Evolutionary conservation across 108 stramenopile genomes (phyloP).

Genomic region (Stephanodiscus minutulus): DNA sequence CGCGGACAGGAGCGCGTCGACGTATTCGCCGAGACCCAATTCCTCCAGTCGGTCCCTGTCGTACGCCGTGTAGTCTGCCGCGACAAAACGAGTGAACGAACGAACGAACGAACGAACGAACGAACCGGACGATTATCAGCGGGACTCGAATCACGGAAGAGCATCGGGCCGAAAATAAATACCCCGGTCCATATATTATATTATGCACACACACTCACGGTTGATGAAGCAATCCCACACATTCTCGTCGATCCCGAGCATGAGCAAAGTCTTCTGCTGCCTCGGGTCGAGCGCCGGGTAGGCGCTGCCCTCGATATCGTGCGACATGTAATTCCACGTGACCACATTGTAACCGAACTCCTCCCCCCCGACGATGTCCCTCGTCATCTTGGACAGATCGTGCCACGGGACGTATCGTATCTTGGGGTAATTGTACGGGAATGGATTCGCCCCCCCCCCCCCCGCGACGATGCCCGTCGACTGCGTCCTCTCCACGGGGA

Average conservation of each 20-base stretch:
- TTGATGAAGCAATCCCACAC: slow-evolving; percentile 10
- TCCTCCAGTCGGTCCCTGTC: too few species aligned
- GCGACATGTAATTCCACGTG: slow-evolving; percentile 2
- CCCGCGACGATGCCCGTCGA: not conserved
- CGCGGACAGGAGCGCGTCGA: not conserved
- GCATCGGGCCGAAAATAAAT: not conserved
- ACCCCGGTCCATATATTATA: not conserved
- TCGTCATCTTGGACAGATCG: not conserved
- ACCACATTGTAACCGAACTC: not conserved
- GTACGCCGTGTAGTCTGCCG: too few species aligned
- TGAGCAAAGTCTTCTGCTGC: not conserved
- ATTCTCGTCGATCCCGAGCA: slow-evolving; percentile 4
- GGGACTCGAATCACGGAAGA: too few species aligned
- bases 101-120: too few species aligned
- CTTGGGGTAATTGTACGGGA: not conserved
- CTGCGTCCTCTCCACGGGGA: not conserved
- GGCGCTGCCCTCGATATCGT: not conserved
- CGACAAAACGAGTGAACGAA: too few species aligned
- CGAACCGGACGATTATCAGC: too few species aligned
- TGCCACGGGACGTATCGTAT: slow-evolving; percentile 4
- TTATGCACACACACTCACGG: not conserved
- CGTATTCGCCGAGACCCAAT: too few species aligned
- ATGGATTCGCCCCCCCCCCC: not conserved
- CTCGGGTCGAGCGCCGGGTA: not conserved
- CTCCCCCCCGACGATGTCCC: not conserved